Evolutionary conservation across 176 grass and related monocot species (phyloP), one percentile per base, ranked within the genome.

Genomic region (Musa troglodytarum): DNA sequence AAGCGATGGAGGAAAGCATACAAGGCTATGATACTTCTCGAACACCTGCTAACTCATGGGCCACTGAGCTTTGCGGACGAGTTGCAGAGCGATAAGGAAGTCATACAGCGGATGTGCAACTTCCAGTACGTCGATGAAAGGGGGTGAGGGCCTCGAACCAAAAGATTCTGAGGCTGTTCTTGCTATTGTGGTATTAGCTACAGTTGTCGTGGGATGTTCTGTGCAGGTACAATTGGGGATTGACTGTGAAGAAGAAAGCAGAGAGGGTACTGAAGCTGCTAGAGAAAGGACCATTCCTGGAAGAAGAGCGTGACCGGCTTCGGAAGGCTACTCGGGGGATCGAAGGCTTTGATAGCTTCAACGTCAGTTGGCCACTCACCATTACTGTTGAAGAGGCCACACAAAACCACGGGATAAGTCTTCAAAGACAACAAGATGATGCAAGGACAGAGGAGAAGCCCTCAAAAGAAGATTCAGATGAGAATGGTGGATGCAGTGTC

Each of bases 121-220:
- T 91, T 99, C 76, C 90, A 99, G 53, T 84, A 87, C 82, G 68
- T 99, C 28, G 95, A 99, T 55, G 91, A 99, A 68, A 86, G 66
- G 80, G 95, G 95, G 95, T 96, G 65, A 64, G 8, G 23, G 15
- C 11, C 28, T 28, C 20, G 20, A 53, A 21, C 16, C 53, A 20
- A 43, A 43, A 43, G 34, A 43, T 43, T 43, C 34, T 43, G 34
- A 43, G 5, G 34, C 34, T 43, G 34, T 6, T 43, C 34, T 43
- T 43, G 34, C 6, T 43, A 6, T 5, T 6, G 34, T 43, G 34
- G 34, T 5, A 43, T 43, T 4, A 43, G 34, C 34, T 43, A 43
- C 6, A 43, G 34, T 43, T 43, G 34, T 5, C 34, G 34, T 43
- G 34, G 34, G 34, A 43, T 43, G 34, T 43, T 16, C 11, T 22